Base-by-base conservation (phyloP, 2,329 filamentous ascomycete genomes). In the Calonectria multiphialidica region DNA sequence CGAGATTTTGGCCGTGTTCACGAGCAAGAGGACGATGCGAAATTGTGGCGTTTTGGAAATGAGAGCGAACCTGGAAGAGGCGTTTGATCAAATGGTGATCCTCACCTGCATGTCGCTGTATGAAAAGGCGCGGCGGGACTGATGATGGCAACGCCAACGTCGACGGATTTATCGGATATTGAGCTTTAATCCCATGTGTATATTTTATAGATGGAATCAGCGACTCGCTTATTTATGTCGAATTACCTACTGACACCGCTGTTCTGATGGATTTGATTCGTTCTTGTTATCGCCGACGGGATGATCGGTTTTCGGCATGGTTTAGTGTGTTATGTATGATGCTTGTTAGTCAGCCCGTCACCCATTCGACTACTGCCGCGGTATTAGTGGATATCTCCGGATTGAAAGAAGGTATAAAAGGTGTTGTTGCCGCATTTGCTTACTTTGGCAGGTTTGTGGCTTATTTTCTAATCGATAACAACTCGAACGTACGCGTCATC, bases 21-120 rank as follows among this genome's bases (percentile, higher is more conserved):
- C 70, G 1, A 66, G 68, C 25, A 70, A 59, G 15, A 33, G 68
- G 15, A 64, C 30, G 1, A 25, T 74, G 37, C 44, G 62, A 12
- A 62, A 55, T 1, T 68, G 70, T 21, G 75, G 76, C 45, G 59
- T 55, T 25, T 57, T 77, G 45, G 72, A 76, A 62, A 71, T 76
- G n/a, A 62, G 76, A 18, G 73, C 70, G 7, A 61, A 74, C 13
- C 35, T 61, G 12, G 75, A 73, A 1, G 55, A 57, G 21, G 57
- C 68, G 2, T 75, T 77, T 67, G 74, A 77, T 33, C 37, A 66
- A 40, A 65, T 76, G 70, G 72, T 65, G 4, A 68, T 74, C 35
- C 61, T 75, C 21, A 72, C 76, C 2, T 67, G 63, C 5, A 28
- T 77, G 47, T 64, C 71, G 2, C 55, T 77, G 42, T 70, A 70